phyloP scores from a whole-genome alignment of 2,329 filamentous ascomycete genomes.

The Penicillium capsulatum region DNA sequence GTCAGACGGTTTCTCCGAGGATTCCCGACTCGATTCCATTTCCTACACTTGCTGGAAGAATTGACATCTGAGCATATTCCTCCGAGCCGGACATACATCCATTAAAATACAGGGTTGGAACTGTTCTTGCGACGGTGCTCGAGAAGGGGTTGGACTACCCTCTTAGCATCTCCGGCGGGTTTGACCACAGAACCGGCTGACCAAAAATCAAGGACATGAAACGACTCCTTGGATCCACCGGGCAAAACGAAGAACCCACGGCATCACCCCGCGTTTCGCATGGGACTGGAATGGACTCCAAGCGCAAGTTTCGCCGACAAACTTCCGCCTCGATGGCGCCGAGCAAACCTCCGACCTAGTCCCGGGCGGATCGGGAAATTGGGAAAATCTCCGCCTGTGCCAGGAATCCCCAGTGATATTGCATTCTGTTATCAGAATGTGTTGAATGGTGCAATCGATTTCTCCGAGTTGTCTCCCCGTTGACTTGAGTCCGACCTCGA shows the following conservation, averaged over 20 bases:
- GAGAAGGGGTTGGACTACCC: too few species aligned
- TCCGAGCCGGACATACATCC: too few species aligned
- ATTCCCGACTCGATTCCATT: conserved; percentile 9
- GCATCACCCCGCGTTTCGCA: too few species aligned
- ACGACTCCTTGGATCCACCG: too few species aligned
- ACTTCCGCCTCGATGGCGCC: conserved; percentile 13
- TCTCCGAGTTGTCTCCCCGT: conserved; percentile 3
- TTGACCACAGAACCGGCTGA: too few species aligned
- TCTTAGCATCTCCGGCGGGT: too few species aligned
- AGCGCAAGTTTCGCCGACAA: conserved; percentile 24
- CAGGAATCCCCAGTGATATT: not conserved
- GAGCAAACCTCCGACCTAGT: conserved; percentile 14
- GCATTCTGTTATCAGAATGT: conserved; percentile 1
- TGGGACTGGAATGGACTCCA: too few species aligned
- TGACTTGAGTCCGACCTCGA: too few species aligned
- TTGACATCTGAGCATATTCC: not conserved
- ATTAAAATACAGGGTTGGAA: too few species aligned
- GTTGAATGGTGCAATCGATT: not conserved
- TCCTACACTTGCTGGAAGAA: not conserved
- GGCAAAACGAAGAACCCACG: too few species aligned
- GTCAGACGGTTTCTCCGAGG: conserved; percentile 16
- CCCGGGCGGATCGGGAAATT: conserved; percentile 7
- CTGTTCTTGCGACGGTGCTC: too few species aligned
- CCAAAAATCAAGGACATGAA: too few species aligned
- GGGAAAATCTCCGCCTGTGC: not conserved